A percentile compares a stretch with the other conserved stretches of the same genome.
phyloP scores from a whole-genome alignment of 2,329 filamentous ascomycete species.

The Pestalotiopsis sp. region DNA sequence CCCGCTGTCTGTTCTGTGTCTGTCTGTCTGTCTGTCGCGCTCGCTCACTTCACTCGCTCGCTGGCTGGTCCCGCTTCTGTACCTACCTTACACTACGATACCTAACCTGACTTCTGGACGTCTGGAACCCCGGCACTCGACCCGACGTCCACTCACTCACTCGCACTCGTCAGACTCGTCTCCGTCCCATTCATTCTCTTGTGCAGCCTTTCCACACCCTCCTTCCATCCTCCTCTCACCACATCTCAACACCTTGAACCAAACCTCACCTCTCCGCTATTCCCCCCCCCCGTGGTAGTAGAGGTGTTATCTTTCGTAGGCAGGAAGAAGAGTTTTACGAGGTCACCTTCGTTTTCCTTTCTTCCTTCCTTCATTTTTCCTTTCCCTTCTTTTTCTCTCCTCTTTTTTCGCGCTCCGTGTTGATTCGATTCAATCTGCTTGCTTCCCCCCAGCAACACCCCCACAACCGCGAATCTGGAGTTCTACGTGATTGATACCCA shows the following conservation, averaged over 20 bases:
- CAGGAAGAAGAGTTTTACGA: conserved; percentile 19
- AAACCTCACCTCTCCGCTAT: conserved; percentile 9
- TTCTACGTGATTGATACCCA: conserved; percentile 15
- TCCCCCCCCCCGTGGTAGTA: neutral
- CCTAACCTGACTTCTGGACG: neutral
- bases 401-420: conserved; percentile 7
- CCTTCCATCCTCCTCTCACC: conserved; percentile 7
- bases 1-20: neutral
- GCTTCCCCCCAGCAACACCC: conserved; percentile 23
- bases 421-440: conserved; percentile 17
- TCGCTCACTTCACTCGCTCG: neutral
- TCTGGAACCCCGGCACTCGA: conserved; percentile 4
- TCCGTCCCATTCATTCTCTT: conserved; percentile 4
- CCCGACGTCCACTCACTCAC: neutral
- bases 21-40: neutral
- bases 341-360: conserved; percentile 17
- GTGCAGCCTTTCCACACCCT: conserved; percentile 2
- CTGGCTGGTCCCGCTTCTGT: neutral
- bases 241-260: conserved; percentile 11
- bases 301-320: conserved; percentile 11
- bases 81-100: conserved; percentile 1
- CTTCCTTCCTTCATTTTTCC: conserved; percentile 20
- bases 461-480: conserved; percentile 16
- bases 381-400: conserved; percentile 18
- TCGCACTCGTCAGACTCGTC: neutral